Conservation (phyloP, 2,329 filamentous ascomycete species). For the Colletotrichum sansevieriae region DNA sequence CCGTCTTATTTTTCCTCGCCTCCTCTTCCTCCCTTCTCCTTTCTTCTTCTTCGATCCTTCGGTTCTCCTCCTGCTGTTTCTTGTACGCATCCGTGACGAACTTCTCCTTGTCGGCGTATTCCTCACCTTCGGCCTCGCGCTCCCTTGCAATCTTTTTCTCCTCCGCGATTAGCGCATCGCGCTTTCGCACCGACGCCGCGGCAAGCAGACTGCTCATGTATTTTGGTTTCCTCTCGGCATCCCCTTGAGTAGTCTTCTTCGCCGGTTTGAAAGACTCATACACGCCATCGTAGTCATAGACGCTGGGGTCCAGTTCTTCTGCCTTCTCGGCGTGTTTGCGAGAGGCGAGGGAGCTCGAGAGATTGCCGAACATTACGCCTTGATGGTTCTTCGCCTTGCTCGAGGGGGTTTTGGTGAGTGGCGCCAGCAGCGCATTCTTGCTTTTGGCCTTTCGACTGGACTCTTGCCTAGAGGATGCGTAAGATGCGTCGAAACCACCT, state of each 20-base stretch:
- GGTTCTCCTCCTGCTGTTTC: slow-evolving; percentile 82
- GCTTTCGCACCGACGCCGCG: slow-evolving; percentile 81
- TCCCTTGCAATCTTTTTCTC: slow-evolving; percentile 85
- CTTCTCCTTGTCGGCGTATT: slow-evolving; percentile 85
- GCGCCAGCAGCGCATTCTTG: slow-evolving; percentile 50
- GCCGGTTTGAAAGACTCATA: slow-evolving; percentile 82
- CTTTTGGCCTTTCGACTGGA: slow-evolving; percentile 49
- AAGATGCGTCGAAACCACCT: slow-evolving; percentile 58
- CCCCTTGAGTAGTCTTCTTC: slow-evolving; percentile 65
- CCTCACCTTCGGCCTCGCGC: slow-evolving; percentile 83
- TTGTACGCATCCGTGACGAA: slow-evolving; percentile 90
- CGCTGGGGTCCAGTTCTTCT: slow-evolving; percentile 75
- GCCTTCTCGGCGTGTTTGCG: slow-evolving; percentile 75
- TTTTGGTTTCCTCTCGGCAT: slow-evolving; percentile 75
- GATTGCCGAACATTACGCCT: slow-evolving; percentile 70
- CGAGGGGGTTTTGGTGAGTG: slow-evolving; percentile 54
- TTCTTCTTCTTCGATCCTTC: slow-evolving; percentile 79
- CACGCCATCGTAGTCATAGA: slow-evolving; percentile 88
- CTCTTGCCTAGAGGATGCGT: slow-evolving; percentile 47
- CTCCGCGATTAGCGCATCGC: slow-evolving; percentile 82
- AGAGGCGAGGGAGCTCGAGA: slow-evolving; percentile 74
- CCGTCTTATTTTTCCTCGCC: slow-evolving; percentile 71
- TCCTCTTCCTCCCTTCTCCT: slow-evolving; percentile 73
- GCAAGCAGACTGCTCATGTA: slow-evolving; percentile 83
- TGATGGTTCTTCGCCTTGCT: slow-evolving; percentile 57